Conservation (phyloP, 2,329 filamentous ascomycete species). For the Corinectria fuckeliana region DNA sequence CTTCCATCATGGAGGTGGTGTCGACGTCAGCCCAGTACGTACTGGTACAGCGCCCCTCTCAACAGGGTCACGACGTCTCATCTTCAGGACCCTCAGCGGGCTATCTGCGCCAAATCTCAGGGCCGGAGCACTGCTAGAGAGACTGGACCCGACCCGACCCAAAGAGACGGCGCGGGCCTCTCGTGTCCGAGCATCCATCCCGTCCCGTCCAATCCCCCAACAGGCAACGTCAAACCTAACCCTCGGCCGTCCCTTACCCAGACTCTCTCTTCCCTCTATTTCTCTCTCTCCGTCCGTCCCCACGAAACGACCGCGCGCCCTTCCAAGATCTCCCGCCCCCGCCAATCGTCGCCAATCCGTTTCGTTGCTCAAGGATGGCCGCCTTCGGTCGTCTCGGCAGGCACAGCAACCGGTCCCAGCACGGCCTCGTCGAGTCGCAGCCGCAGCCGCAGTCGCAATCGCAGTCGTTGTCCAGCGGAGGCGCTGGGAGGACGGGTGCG, state of each 20-base stretch:
- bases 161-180: background rate
- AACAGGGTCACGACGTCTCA: background rate
- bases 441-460: slow-evolving; percentile 49
- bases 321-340: slow-evolving; percentile 7
- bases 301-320: background rate
- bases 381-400: slow-evolving; percentile 61
- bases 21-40: slow-evolving; percentile 15
- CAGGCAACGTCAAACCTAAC: slow-evolving; percentile 12
- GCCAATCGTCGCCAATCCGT: slow-evolving; percentile 12
- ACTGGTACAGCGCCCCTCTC: slow-evolving; percentile 13
- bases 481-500: slow-evolving; percentile 34
- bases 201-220: slow-evolving; percentile 7
- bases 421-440: slow-evolving; percentile 57
- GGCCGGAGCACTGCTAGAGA: background rate
- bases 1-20: no score
- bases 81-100: slow-evolving; percentile 9
- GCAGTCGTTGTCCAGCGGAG: slow-evolving; percentile 44
- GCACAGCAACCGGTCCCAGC: slow-evolving; percentile 64
- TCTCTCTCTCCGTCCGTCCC: slow-evolving; percentile 10
- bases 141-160: slow-evolving; percentile 5
- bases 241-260: slow-evolving; percentile 13
- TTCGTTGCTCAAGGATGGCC: slow-evolving; percentile 50
- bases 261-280: slow-evolving; percentile 14
- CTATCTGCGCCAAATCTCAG: background rate
- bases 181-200: slow-evolving; percentile 18